phyloP scores from a whole-genome alignment of 306 rosid species.

The Lathyrus sativus region DNA sequence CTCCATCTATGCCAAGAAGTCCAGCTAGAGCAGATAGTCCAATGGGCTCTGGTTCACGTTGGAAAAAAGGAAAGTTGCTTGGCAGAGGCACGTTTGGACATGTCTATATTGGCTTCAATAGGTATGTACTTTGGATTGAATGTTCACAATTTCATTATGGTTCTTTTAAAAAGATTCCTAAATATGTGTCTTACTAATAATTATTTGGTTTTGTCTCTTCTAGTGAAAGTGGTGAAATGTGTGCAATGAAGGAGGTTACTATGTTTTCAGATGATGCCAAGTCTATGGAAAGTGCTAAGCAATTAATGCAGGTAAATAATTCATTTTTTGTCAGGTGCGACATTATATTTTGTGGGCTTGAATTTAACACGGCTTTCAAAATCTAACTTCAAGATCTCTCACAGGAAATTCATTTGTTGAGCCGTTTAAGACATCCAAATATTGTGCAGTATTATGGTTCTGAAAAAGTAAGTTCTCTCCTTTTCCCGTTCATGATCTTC shows the following conservation, averaged over 20 bases:
- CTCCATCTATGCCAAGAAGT: constrained; percentile 98
- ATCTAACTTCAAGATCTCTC: constrained; percentile 41
- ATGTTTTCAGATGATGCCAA: constrained; percentile 96
- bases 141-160: constrained; percentile 25
- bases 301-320: constrained; percentile 78
- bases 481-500: constrained; percentile 28
- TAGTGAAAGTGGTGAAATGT: constrained; percentile 97
- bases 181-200: constrained; percentile 11
- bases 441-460: constrained; percentile 96
- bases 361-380: constrained; percentile 29
- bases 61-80: constrained; percentile 95
- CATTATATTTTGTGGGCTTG: constrained; percentile 39
- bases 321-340: constrained; percentile 20
- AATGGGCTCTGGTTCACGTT: constrained; percentile 82
- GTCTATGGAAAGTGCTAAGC: constrained; percentile 94
- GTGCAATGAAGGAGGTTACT: constrained; percentile 99
- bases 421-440: constrained; percentile 95
- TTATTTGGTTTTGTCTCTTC: constrained; percentile 36
- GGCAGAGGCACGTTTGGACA: constrained; percentile 99
- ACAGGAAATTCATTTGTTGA: constrained; percentile 89
- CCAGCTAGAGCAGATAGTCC: constrained; percentile 97
- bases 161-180: background rate
- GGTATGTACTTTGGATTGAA: constrained; percentile 47
- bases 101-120: constrained; percentile 92
- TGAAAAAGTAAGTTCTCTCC: constrained; percentile 68